Conservation (phyloP, 2,329 filamentous ascomycete species). For the Fusarium newnesense region DNA sequence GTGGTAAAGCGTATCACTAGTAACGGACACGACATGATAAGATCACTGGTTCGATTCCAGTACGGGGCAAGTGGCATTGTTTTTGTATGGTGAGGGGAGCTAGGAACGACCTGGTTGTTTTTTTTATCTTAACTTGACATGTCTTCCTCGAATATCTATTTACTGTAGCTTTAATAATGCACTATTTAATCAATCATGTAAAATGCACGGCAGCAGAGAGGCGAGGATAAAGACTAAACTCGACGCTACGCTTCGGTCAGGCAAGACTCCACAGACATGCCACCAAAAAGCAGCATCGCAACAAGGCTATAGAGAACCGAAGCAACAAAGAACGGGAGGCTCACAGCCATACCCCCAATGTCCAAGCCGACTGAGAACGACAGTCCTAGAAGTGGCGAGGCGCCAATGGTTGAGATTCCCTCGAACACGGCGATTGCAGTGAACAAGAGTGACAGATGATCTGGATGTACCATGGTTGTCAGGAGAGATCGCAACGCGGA, state of each 20-base stretch:
- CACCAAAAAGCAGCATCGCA: neutral
- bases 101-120: neutral
- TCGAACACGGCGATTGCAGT: neutral
- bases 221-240: rapidly evolving
- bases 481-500: neutral
- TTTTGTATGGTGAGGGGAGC: neutral
- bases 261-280: neutral
- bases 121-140: neutral
- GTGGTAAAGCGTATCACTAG: neutral
- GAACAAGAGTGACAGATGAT: neutral
- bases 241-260: neutral
- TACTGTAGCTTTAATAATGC: rapidly evolving
- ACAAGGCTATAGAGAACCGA: neutral
- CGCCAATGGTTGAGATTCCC: neutral
- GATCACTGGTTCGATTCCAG: neutral
- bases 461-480: neutral
- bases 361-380: neutral
- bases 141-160: rapidly evolving
- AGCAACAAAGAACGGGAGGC: conserved; percentile 1
- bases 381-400: neutral
- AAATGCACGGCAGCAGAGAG: neutral
- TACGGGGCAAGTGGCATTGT: neutral
- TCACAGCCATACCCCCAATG: neutral
- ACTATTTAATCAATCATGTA: rapidly evolving
- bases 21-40: neutral